Evolutionary conservation across 2,329 filamentous ascomycete genomes (phyloP), one percentile per base, ranked within the genome.

Genomic region (Ophiostoma novo-ulmi): DNA sequence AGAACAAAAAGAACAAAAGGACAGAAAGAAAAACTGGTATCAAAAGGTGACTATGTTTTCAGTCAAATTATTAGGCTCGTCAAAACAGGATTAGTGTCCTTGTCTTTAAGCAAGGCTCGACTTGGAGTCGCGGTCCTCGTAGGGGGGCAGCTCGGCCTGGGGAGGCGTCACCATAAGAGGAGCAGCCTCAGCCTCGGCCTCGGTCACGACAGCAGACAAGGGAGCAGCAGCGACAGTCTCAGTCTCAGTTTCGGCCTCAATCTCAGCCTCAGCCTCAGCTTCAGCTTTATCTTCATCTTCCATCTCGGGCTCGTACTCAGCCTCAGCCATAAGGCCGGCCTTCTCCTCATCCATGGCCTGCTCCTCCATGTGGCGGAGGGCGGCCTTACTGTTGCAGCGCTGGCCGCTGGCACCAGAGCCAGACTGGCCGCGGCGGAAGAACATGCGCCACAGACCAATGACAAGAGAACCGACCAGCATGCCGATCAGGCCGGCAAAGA

Each of bases 401-500:
- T 77, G 72, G 36, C n/a, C 36, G 63, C 14, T 39, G 63, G 1
- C 20, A 20, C 31, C 20, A 26, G 63, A 20, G 38, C 20, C 63
- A 10, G 36, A n/a, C n/a, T 71, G 76, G 77, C 72, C 73, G 74
- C 70, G 76, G 76, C 39, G 61, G 61, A 89, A 77, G 72, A 83
- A 79, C 39, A 71, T 13, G 73, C 86, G 85, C 81, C 87, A 87
- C 36, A 89, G 68, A 71, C 85, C 87, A 69, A 89, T 84, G 70
- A 88, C 81, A 69, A 89, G 75, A 68, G 86, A 88, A 73, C 89
- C 89, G 58, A 90, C 78, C 71, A 88, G 80, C 85, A 92, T 89
- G 70, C 88, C 89, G 66, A 92, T 77, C 58, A 91, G 78, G 78
- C 89, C 90, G 73, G 89, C 87, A 39, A 84, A 83, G 70, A 92